Evolutionary conservation across 2,329 filamentous ascomycete species (phyloP), one percentile per base, ranked within the genome.

Genomic region (Pseudogymnoascus pannorum): DNA sequence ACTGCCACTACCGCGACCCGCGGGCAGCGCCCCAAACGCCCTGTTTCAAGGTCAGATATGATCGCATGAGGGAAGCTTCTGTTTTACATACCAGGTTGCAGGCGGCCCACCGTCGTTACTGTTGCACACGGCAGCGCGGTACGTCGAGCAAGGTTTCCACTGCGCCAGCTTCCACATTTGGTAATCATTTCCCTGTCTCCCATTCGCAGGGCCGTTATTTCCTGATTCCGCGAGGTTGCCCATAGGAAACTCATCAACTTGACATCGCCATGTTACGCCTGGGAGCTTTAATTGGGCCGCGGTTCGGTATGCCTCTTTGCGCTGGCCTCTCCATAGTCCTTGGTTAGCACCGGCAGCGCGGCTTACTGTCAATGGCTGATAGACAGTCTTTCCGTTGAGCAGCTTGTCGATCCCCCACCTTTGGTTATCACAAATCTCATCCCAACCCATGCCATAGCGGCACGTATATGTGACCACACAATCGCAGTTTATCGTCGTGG

Each of bases 371-470:
- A 31, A 31, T 31, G 36, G 29, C 1, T 51, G 18, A 40, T 57
- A 35, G 31, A 60, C 42, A 29, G 24, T 48, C 44, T 58, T 51
- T 31, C 64, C 64, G 35, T 60, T 58, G 12, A 61, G 48, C 18
- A 65, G 14, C 38, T 64, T 61, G 51, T 66, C 60, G 11, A 65
- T 64, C 12, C 60, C 65, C 62, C 61, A 66, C 38, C 64, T 51
- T 58, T 66, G 65, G 51, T 66, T 66, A 31, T 66, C 64, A 35
- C 65, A 66, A n/a, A 66, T 44, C 29, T 66, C 62, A 48, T 65
- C 64, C 64, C 64, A 65, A 11, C 64, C 64, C 48, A 60, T 40
- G 22, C 63, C 61, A 60, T 66, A 65, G 42, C 35, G 29, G 36
- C 63, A 65, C 14, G 63, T 66, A 61, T 66, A 66, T 8, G 64